Evolutionary conservation across 441 rosid genomes (phyloP).

Genomic region (Gossypium aridum): DNA sequence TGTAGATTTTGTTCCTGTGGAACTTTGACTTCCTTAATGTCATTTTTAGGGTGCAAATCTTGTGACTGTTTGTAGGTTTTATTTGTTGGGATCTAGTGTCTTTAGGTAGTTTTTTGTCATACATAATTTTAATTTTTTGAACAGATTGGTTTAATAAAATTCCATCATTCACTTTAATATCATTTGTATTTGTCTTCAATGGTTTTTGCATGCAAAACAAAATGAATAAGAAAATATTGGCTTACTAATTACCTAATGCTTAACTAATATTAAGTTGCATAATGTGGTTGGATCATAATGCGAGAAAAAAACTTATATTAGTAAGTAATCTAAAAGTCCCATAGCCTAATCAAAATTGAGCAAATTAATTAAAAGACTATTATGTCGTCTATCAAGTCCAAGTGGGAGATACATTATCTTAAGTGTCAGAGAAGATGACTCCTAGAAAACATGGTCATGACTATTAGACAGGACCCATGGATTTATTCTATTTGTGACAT

Average conservation of each 20-base stretch:
- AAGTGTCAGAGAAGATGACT: not conserved
- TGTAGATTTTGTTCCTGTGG: not conserved
- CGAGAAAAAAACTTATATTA: not conserved
- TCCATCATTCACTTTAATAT: not conserved
- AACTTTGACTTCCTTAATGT: not conserved
- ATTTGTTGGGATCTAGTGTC: not conserved
- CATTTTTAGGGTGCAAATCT: not conserved
- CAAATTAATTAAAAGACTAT: not conserved
- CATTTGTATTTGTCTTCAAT: not conserved
- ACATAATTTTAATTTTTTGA: too few species aligned
- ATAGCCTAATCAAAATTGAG: not conserved
- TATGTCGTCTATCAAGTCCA: not conserved
- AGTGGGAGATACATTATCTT: not conserved
- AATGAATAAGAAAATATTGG: not conserved
- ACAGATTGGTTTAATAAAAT: not conserved
- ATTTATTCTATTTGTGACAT: not conserved
- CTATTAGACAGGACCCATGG: not conserved
- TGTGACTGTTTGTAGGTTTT: not conserved
- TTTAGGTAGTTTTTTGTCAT: not conserved
- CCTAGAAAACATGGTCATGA: not conserved
- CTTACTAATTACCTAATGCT: not conserved
- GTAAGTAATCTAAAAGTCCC: not conserved
- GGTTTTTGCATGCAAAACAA: not conserved
- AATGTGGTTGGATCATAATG: not conserved
- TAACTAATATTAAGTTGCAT: not conserved